Evolutionary conservation across 805 yeast species (phyloP).

Genomic region (Cyberlindnera euphorbiiphila): DNA sequence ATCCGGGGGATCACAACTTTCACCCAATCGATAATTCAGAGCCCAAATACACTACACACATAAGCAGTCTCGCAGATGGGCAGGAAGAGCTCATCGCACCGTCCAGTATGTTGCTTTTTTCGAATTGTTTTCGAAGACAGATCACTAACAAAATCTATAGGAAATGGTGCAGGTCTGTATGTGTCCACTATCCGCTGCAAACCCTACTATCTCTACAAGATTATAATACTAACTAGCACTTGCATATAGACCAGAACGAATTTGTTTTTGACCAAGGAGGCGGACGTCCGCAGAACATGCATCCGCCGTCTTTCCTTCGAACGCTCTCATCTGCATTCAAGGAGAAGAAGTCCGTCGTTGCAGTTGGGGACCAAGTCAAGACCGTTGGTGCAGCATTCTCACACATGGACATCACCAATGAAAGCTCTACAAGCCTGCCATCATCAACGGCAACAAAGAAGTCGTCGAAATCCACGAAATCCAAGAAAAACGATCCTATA

Average conservation of each 20-base stretch:
- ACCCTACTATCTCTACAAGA: neutral
- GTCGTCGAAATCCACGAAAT: slow-evolving; percentile 11
- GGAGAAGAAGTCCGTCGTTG: slow-evolving; percentile 28
- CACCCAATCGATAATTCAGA: neutral
- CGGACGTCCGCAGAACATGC: slow-evolving; percentile 56
- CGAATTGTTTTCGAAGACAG: neutral
- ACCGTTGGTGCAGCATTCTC: slow-evolving; percentile 55
- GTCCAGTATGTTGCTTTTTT: slow-evolving; percentile 19
- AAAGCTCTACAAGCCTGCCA: slow-evolving; percentile 10
- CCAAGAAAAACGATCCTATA: slow-evolving; percentile 9
- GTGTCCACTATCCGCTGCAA: slow-evolving; percentile 9
- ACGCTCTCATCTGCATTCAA: slow-evolving; percentile 27
- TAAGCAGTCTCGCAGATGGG: slow-evolving; percentile 18
- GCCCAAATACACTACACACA: too few species aligned
- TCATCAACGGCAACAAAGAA: slow-evolving; percentile 17
- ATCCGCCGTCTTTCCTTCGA: slow-evolving; percentile 31
- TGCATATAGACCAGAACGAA: slow-evolving; percentile 41
- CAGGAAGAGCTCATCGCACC: slow-evolving; percentile 16
- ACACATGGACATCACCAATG: slow-evolving; percentile 41
- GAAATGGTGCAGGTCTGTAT: slow-evolving; percentile 38
- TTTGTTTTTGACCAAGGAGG: slow-evolving; percentile 67
- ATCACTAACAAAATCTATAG: slow-evolving; percentile 18
- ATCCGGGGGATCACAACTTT: too few species aligned
- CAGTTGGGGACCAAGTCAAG: slow-evolving; percentile 32
- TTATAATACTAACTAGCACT: neutral